Base-by-base conservation (phyloP, 345 rosid genomes). In the Ricinus communis region DNA sequence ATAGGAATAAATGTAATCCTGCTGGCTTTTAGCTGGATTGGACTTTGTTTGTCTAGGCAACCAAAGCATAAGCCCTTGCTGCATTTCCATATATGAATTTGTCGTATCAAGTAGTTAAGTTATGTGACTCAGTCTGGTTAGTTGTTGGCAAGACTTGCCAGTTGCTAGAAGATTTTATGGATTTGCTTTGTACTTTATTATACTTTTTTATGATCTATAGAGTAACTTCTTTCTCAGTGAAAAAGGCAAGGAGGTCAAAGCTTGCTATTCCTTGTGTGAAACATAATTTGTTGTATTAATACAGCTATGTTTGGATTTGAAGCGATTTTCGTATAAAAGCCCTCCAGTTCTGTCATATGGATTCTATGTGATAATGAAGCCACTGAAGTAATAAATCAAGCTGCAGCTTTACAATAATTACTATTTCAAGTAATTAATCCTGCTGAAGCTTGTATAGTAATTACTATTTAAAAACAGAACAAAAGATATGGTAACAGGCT, bases 121-220 rank as follows among this genome's bases (percentile, higher is more conserved):
- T 19, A 13, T 5, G 22, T 62, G 49, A 62, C 15, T 49, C 8
- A 1, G 65, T 21, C 47, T 62, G 7, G 49, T 62, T n/a, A 38
- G 30, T 38, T 16, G 27, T 62, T 62, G 49, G 49, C 49, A 62
- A 62, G 49, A 62, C 25, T 40, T 62, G 46, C 65, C 49, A 36
- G 47, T 38, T 18, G 13, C 47, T 0, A 13, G 36, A 21, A 11
- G 25, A n/a, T 36, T 61, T 19, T n/a, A 36, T n/a, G 47, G 45
- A 19, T n/a, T 61, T n/a, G n/a, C n/a, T n/a, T n/a, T n/a, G n/a
- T n/a, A n/a, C n/a, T n/a, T n/a, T n/a, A n/a, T n/a, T n/a, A n/a
- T n/a, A n/a, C n/a, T n/a, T n/a, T n/a, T n/a, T n/a, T n/a, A n/a
- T n/a, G n/a, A n/a, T n/a, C n/a, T n/a, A n/a, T n/a, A n/a, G n/a